Conservation (phyloP, 2,329 filamentous ascomycete genomes). For the Coniella lustricola region DNA sequence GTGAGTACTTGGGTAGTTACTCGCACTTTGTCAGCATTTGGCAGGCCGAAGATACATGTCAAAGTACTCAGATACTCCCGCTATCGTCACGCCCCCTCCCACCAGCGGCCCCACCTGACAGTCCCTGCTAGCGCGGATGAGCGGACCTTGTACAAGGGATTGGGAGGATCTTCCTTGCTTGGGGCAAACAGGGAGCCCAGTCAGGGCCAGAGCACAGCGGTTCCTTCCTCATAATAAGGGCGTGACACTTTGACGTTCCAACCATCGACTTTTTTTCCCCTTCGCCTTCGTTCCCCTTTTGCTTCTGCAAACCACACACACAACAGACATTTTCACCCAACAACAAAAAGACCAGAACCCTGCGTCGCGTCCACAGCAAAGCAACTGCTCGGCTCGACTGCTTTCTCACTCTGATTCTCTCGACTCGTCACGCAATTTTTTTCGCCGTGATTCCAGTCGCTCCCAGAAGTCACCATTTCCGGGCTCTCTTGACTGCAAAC, state of each 20-base stretch:
- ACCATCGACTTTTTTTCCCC: slow-evolving; percentile 7
- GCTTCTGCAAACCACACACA: slow-evolving; percentile 20
- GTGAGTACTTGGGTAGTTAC: too few species aligned
- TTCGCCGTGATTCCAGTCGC: slow-evolving; percentile 29
- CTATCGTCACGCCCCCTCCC: slow-evolving; percentile 19
- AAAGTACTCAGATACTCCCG: neutral
- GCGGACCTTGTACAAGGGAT: neutral
- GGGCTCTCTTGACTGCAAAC: too few species aligned
- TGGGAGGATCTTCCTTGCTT: slow-evolving; percentile 4
- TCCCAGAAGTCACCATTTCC: slow-evolving; percentile 31
- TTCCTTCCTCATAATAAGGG: neutral
- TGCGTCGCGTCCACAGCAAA: neutral
- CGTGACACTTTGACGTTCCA: slow-evolving; percentile 14
- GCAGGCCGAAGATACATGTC: too few species aligned
- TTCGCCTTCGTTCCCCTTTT: slow-evolving; percentile 1
- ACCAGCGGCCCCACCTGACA: too few species aligned
- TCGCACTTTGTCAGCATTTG: too few species aligned
- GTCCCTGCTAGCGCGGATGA: slow-evolving; percentile 4
- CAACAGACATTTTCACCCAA: slow-evolving; percentile 15
- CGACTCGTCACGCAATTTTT: slow-evolving; percentile 11
- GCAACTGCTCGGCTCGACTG: slow-evolving; percentile 10
- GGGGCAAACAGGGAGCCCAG: neutral
- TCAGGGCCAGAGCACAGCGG: neutral
- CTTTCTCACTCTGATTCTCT: slow-evolving; percentile 1
- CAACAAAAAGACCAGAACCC: neutral